These are phyloP conservation scores for Sarocladiaceae sp. DNA, from an alignment of 2,329 filamentous ascomycete species.

Conservation along the genomic window DNA sequence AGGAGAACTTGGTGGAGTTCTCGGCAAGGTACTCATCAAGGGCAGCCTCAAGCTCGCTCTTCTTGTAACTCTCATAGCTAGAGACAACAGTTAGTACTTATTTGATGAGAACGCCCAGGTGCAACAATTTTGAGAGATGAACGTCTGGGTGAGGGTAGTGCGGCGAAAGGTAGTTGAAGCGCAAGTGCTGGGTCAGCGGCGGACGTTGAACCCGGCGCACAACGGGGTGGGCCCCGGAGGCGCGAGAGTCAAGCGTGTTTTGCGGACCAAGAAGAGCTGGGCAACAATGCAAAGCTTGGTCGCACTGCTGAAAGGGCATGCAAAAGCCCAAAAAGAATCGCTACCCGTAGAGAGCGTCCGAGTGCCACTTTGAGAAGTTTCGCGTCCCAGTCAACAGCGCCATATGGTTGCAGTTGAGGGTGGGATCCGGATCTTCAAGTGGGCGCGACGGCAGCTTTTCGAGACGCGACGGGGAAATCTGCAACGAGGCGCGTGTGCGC, in stretches of 20 bases:
- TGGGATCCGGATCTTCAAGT: no score
- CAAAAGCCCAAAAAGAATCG: no score
- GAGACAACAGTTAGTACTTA: constrained; percentile 2
- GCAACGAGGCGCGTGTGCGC: constrained; percentile 5
- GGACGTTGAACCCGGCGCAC: no score
- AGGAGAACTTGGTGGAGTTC: constrained; percentile 59
- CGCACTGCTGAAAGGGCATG: no score
- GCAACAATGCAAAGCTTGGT: neutral
- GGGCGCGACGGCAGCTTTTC: neutral
- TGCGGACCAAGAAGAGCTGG: neutral
- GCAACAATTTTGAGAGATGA: neutral
- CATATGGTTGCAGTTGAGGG: no score
- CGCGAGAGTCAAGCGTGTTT: neutral
- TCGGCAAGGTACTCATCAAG: constrained; percentile 68
- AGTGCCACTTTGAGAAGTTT: no score
- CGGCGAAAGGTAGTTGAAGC: neutral
- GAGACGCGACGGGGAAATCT: neutral
- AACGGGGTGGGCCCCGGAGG: neutral
- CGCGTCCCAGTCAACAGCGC: no score
- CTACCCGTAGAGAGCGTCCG: no score
- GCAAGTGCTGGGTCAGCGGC: neutral
- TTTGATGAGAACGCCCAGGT: neutral
- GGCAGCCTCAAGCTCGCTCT: constrained; percentile 69
- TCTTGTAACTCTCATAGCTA: constrained; percentile 67
- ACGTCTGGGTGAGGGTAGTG: no score